Evolutionary conservation across 352 stramenopile species (phyloP), one percentile per base, ranked within the genome.

Genomic region (Globisporangium orthogonon): DNA sequence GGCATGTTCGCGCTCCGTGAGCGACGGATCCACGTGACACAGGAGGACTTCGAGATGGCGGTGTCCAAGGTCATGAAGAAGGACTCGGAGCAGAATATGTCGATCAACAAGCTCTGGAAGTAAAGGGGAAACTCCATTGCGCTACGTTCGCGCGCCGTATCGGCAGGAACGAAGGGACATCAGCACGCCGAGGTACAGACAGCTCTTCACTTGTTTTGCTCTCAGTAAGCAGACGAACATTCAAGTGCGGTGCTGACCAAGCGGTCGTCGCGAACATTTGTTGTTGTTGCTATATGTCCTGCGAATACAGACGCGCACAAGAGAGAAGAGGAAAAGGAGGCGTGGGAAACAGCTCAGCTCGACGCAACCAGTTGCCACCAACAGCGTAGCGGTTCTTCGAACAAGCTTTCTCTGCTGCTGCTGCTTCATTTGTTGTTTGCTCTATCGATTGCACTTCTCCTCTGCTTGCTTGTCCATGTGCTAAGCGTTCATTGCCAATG

Each of bases 21-120:
- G 82, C 88, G 97, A 63, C 89, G 97, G 59, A 98, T 99, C 54
- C 97, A 99, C 82, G 97, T 99, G 29, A 99, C 97, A 30, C 97
- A 99, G 71, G 97, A 99, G 82, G 97, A 99, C 81, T 99, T 99
- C 74, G 97, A 99, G 75, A 99, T 99, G 97, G 96, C 97, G 11
- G 97, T 99, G 29, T 97, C 91, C 54, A 99, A 99, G 88, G 97
- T 99, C 58, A 99, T 99, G 97, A 99, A 99, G 96, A 99, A 99
- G 83, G 97, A 99, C 66, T 93, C 87, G 54, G 97, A 99, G 66
- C 79, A 89, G 64, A 91, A 91, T 77, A 98, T 99, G 78, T 98
- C 93, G 76, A 96, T 99, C 69, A 96, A 97, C 74, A 98, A 99
- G 83, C 84, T 99, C 58, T 99, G 97, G 97, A 99, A 99, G 90